Base-by-base conservation (phyloP, 139 green algal species). In the Raphidocelis subcapitata region DNA sequence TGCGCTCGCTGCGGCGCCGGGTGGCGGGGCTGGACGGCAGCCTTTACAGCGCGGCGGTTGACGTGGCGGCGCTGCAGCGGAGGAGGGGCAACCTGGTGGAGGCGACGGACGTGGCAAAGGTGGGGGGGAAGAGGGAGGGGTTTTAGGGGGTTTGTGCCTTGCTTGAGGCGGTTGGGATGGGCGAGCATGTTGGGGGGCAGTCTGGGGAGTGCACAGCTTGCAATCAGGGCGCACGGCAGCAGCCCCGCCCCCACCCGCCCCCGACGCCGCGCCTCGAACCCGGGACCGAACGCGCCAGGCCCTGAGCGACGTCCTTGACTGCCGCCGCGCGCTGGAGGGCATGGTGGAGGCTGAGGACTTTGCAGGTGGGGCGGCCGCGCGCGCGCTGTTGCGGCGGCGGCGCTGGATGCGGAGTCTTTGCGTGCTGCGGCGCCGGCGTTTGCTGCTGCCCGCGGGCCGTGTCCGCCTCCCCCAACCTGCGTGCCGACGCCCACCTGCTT, bases 331-430 rank as follows among this genome's bases (percentile, higher is more conserved):
- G 0, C 76, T 97, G 32, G 81, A 90, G 61, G 73, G 89, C 51
- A 67, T 97, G 65, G 72, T 95, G 41, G 68, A 89, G 55, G 70
- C 67, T 0, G 75, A 85, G 37, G 92, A 97, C 82, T 96, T 90
- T 69, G 81, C 86, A 10, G 89, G 73, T 41, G 54, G 15, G 54
- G n/a, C n/a, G n/a, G n/a, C n/a, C n/a, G n/a, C n/a, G n/a, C n/a
- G n/a, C n/a, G n/a, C n/a, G n/a, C n/a, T n/a, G n/a, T n/a, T n/a
- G n/a, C n/a, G n/a, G n/a, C n/a, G n/a, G n/a, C n/a, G n/a, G n/a
- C n/a, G n/a, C n/a, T n/a, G n/a, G n/a, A n/a, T n/a, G n/a, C n/a
- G n/a, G n/a, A n/a, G n/a, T n/a, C n/a, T n/a, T n/a, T n/a, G n/a
- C n/a, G n/a, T n/a, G n/a, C n/a, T n/a, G n/a, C n/a, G n/a, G n/a